Conservation (phyloP, 2,329 filamentous ascomycete genomes). For the Pestalotiopsis sp. region DNA sequence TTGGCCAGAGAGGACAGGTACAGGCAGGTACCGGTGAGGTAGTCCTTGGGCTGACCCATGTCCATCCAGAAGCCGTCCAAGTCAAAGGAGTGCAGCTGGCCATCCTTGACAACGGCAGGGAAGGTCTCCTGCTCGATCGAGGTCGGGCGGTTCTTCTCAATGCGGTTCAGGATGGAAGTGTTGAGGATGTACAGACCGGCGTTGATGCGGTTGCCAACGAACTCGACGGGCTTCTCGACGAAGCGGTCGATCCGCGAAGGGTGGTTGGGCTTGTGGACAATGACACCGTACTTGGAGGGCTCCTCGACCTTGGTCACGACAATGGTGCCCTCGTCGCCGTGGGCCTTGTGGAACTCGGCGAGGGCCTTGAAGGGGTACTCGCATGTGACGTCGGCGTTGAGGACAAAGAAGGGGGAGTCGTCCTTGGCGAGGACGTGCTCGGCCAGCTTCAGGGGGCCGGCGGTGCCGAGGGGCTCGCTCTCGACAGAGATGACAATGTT, state of each 20-base stretch:
- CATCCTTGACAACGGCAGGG: conserved; percentile 88
- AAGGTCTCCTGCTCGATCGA: conserved; percentile 99
- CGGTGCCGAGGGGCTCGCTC: conserved; percentile 91
- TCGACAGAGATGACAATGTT: conserved; percentile 98
- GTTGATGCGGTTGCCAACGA: conserved; percentile 98
- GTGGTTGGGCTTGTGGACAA: conserved; percentile 95
- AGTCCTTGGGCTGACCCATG: conserved; percentile 97
- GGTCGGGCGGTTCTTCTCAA: conserved; percentile 87
- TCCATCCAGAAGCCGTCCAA: conserved; percentile 99
- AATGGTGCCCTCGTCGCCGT: conserved; percentile 96
- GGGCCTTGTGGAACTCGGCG: conserved; percentile 86
- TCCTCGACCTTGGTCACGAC: conserved; percentile 99
- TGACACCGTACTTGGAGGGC: conserved; percentile 97
- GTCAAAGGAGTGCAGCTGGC: conserved; percentile 92
- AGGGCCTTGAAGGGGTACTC: conserved; percentile 94
- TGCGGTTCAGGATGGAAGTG: conserved; percentile 85
- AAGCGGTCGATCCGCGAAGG: conserved; percentile 94
- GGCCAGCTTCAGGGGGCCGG: conserved; percentile 92
- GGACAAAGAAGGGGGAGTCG: conserved; percentile 93
- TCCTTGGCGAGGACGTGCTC: conserved; percentile 92
- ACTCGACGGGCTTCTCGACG: conserved; percentile 98
- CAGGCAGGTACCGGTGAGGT: conserved; percentile 92
- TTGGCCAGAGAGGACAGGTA: conserved; percentile 93
- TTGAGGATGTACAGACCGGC: conserved; percentile 98
- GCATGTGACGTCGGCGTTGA: conserved; percentile 98